Evolutionary conservation across 1,139 yeast species (phyloP).

Genomic region (Debaryomycetaceae sp.): DNA sequence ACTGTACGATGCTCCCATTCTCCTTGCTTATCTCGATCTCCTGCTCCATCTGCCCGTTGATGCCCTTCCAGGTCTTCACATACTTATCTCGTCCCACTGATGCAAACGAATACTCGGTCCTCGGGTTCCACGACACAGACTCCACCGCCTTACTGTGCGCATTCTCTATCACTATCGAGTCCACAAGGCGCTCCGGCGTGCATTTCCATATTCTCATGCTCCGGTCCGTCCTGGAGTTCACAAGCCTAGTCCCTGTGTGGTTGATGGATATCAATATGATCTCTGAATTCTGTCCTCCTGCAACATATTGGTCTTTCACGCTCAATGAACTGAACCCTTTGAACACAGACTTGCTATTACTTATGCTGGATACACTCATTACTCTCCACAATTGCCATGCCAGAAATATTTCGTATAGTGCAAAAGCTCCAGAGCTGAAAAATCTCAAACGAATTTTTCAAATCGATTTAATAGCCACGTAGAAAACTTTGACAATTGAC

Average conservation of each 20-base stretch:
- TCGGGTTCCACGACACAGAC: slow-evolving; percentile 60
- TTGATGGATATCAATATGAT: slow-evolving; percentile 33
- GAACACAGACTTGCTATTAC: slow-evolving; percentile 18
- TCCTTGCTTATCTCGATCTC: slow-evolving; percentile 25
- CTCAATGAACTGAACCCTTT: slow-evolving; percentile 18
- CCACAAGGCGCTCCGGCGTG: slow-evolving; percentile 23
- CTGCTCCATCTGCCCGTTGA: slow-evolving; percentile 33
- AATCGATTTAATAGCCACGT: not conserved
- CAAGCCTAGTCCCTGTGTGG: slow-evolving; percentile 40
- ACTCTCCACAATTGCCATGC: not conserved
- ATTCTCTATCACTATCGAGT: slow-evolving; percentile 37
- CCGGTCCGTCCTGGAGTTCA: slow-evolving; percentile 44
- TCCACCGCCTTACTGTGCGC: slow-evolving; percentile 49
- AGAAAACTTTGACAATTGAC: not conserved
- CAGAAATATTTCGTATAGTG: not conserved
- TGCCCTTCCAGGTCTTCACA: slow-evolving; percentile 56
- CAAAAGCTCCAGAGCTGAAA: not conserved
- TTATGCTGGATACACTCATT: slow-evolving; percentile 5
- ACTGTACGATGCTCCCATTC: slow-evolving; percentile 8
- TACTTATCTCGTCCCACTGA: slow-evolving; percentile 56
- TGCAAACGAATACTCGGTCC: slow-evolving; percentile 48
- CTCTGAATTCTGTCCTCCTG: slow-evolving; percentile 28
- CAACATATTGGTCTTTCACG: slow-evolving; percentile 25
- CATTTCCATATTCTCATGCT: slow-evolving; percentile 44
- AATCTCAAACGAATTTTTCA: not conserved